Base-by-base conservation (phyloP, 2,329 filamentous ascomycete species). In the Penicillium paneum region DNA sequence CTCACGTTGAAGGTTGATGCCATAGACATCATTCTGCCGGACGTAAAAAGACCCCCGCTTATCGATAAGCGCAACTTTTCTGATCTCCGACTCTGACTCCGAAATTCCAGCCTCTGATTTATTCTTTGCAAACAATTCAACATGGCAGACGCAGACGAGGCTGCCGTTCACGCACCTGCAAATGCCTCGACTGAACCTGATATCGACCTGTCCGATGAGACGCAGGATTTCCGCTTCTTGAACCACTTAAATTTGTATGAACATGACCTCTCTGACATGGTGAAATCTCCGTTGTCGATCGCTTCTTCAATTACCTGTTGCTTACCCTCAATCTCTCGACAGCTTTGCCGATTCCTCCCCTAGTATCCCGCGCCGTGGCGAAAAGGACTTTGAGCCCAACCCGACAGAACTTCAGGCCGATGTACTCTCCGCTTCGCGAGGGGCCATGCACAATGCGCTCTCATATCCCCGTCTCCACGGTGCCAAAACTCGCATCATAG, bases 321-420 rank as follows among this genome's bases (percentile, higher is more conserved):
- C 41, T 19, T 80, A 40, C 81, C 80, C 8, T 73, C 35, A 17
- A 60, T 26, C 13, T 32, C 15, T 12, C 10, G 24, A 11, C 51
- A 74, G 72, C 31, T 61, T 72, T 40, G 62, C 71, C 44, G 71
- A 73, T 36, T 57, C 65, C 28, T 64, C 72, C 54, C 58, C 71
- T 15, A 64, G 85, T 64, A 82, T 92, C 11, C 91, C 96, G 34
- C 91, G 93, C 62, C 90, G 91, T 60, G 94, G 94, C 57, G 91
- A 96, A 71, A 99, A 99, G 74, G 94, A 99, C 76, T 99, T 97
- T 71, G 94, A 97, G 75, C 87, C 89, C 28, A 91, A 97, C 74
- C 89, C 90, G 44, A 97, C 94, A 2, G 83, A 84, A 31, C 84
- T 89, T 31, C 94, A 99, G 74, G 85, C 87, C 61, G 81, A 83